Conservation (phyloP, 805 yeast genomes). For the Cyberlindnera misumaiensis region DNA sequence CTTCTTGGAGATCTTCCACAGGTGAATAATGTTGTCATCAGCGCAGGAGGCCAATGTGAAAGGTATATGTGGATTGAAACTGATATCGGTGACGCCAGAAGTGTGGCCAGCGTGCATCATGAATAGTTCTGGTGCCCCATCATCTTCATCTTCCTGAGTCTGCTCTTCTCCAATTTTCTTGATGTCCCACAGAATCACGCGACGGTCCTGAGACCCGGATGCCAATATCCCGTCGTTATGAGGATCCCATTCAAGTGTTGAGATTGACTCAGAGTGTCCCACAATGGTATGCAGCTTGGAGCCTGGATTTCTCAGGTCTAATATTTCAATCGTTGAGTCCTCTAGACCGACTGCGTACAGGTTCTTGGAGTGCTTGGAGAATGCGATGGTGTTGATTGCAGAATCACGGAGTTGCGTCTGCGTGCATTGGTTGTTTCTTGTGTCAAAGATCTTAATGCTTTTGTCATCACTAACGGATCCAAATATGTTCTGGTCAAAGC, state of each 20-base stretch:
- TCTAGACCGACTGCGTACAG: slow-evolving; percentile 65
- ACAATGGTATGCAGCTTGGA: slow-evolving; percentile 60
- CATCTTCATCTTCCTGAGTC: slow-evolving; percentile 80
- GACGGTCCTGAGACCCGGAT: slow-evolving; percentile 69
- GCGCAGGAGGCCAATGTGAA: slow-evolving; percentile 64
- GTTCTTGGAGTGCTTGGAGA: slow-evolving; percentile 54
- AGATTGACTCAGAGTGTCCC: slow-evolving; percentile 73
- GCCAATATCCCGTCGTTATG: slow-evolving; percentile 71
- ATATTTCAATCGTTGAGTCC: slow-evolving; percentile 58
- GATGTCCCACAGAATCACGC: slow-evolving; percentile 79
- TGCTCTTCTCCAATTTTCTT: slow-evolving; percentile 78
- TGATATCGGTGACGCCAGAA: slow-evolving; percentile 65
- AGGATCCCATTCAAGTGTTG: slow-evolving; percentile 72
- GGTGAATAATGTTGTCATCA: slow-evolving; percentile 37
- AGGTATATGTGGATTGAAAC: slow-evolving; percentile 61
- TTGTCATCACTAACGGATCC: slow-evolving; percentile 76
- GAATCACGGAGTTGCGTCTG: slow-evolving; percentile 25
- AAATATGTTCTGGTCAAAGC: slow-evolving; percentile 38
- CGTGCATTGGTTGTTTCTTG: slow-evolving; percentile 24
- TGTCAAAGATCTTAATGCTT: slow-evolving; percentile 47
- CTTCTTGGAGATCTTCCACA: slow-evolving; percentile 37
- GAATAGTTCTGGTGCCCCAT: slow-evolving; percentile 80
- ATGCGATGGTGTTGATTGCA: slow-evolving; percentile 57
- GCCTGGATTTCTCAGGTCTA: slow-evolving; percentile 48
- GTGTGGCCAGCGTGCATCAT: slow-evolving; percentile 95